Evolutionary conservation across 352 stramenopile species (phyloP).

Genomic region (Thraustochytrium sp.): DNA sequence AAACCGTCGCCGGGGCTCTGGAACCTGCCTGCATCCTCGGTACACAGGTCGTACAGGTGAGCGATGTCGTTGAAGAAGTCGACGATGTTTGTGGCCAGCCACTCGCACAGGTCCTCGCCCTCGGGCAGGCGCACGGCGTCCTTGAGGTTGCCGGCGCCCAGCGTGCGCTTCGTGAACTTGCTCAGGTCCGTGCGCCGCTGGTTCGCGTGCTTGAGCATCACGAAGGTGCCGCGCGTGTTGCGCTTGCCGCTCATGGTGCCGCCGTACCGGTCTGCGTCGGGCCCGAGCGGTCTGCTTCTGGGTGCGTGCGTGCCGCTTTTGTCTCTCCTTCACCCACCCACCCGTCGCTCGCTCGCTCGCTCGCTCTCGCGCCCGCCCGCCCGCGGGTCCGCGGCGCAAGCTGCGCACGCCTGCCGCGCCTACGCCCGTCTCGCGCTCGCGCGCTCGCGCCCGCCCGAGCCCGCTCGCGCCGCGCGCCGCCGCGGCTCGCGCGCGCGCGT

Average conservation of each 20-base stretch:
- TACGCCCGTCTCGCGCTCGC: not conserved
- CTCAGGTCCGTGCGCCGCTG: constrained; percentile 31
- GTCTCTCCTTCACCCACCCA: not conserved
- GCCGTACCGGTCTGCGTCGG: not conserved
- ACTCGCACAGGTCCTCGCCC: constrained; percentile 76
- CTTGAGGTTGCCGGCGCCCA: constrained; percentile 11
- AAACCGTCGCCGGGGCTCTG: constrained; percentile 42
- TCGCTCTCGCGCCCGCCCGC: not conserved
- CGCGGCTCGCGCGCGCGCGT: no score
- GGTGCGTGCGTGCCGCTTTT: not conserved
- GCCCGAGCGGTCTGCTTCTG: not conserved
- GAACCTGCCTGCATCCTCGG: constrained; percentile 65
- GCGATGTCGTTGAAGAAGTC: constrained; percentile 90
- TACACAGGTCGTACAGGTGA: constrained; percentile 79
- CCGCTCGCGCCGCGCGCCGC: no score
- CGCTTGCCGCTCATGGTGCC: not conserved
- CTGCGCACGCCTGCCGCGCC: no score
- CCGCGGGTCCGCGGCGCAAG: not conserved
- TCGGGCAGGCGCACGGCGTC: not conserved
- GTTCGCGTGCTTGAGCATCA: constrained; percentile 38
- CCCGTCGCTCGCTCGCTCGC: not conserved
- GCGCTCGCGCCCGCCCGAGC: no score
- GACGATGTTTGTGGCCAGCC: constrained; percentile 84
- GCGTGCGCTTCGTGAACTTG: constrained; percentile 33
- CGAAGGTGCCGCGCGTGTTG: not conserved